These are phyloP conservation scores for Gossypium thurberi DNA, from an alignment of 345 rosid genomes.

Conservation along the genomic window DNA sequence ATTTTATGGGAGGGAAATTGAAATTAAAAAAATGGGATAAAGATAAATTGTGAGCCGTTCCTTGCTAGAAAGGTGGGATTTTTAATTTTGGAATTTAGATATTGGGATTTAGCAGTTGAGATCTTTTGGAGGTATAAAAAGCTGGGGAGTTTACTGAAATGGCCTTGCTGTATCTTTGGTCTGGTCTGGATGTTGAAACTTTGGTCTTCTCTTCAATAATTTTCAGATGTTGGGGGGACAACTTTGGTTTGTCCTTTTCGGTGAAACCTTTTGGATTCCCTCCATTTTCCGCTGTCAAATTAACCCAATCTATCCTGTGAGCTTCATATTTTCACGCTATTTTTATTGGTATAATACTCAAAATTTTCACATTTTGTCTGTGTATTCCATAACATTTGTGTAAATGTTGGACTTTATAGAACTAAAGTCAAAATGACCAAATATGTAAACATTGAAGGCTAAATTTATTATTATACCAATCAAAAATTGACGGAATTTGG, in stretches of 20 bases:
- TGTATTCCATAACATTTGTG: no score
- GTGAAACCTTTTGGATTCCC: neutral
- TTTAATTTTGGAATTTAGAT: neutral
- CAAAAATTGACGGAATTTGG: no score
- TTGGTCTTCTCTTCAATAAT: neutral
- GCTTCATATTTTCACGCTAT: no score
- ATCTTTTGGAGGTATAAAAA: constrained; percentile 27
- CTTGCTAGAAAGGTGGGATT: constrained; percentile 19
- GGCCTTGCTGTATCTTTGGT: neutral
- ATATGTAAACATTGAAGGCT: rapidly evolving
- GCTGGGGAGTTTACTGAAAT: neutral
- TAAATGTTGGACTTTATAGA: no score
- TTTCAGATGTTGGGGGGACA: neutral
- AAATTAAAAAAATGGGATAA: neutral
- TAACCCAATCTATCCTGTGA: neutral
- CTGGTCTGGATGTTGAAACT: neutral
- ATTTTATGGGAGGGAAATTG: neutral
- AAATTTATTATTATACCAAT: no score
- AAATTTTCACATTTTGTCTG: no score
- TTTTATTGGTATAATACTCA: no score
- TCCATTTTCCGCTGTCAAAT: neutral
- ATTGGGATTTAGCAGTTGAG: constrained; percentile 30
- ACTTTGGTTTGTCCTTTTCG: constrained; percentile 2
- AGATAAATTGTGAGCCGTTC: constrained; percentile 26
- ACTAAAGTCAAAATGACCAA: rapidly evolving